Base-by-base conservation (phyloP, 1,284 basidiomycete species). In the Cerioporus squamosus region DNA sequence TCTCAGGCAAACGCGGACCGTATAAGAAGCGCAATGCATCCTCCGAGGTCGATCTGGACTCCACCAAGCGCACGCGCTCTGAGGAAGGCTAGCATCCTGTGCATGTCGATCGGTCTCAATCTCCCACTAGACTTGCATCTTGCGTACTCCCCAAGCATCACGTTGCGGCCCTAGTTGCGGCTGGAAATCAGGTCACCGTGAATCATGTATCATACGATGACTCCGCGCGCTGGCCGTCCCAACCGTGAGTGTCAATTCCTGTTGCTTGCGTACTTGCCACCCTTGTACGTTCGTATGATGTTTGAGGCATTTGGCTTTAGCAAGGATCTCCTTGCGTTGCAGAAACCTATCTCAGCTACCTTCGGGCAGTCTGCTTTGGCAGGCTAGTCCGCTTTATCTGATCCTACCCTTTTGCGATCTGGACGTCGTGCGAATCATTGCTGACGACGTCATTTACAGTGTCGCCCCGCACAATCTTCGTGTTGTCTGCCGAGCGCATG, bases 271-370 rank as follows among this genome's bases (percentile, higher is more conserved):
- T 5, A 15, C 33, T 17, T 38, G 43, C 36, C 44, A 7, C 9
- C 36, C 5, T 12, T 15, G 20, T 40, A 5, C 51, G 18, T 57
- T 49, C 64, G 72, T 62, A 86, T 88, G 90, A 91, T 91, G 89
- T 88, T 90, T 90, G 90, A 91, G 90, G 90, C 89, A 91, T 91
- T 91, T 91, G 89, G 90, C 90, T 91, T 91, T 90, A 91, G 87
- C 81, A 77, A 81, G 82, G 77, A 74, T 66, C 62, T 70, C 75
- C 81, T 81, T 75, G 74, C 78, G 69, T 70, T 84, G 81, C 82
- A 82, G 81, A 83, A 83, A 77, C 61, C 60, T 75, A 83, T 81
- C 81, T 84, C 82, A 84, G 83, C 81, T 83, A 83, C 81, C 81
- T 83, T 82, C 80, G 77, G 76, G 70, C 72, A 74, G 74, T 68